Conservation (phyloP, 305 asterid species). For the Fraxinus angustifolia region DNA sequence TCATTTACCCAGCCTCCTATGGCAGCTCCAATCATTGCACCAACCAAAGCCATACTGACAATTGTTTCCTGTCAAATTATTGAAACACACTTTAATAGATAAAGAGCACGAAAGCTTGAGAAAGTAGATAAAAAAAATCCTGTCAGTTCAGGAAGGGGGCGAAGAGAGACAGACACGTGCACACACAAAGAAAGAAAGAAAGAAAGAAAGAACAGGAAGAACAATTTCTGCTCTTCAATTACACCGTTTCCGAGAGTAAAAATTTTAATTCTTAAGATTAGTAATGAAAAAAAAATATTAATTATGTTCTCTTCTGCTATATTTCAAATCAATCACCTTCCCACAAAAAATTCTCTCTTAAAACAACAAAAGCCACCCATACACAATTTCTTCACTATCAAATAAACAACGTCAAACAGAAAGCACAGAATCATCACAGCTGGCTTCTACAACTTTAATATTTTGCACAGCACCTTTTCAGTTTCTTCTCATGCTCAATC, state of each 20-base stretch:
- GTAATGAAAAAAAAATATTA: neutral
- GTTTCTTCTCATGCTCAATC: neutral
- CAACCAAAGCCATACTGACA: slow-evolving; percentile 96
- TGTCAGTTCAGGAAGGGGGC: neutral
- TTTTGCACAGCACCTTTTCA: neutral
- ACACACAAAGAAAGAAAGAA: no score
- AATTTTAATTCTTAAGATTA: neutral
- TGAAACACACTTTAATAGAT: neutral
- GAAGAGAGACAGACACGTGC: neutral
- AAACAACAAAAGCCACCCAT: neutral
- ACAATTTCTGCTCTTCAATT: neutral
- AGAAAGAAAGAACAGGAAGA: neutral
- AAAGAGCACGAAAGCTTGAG: neutral
- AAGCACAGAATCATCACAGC: neutral
- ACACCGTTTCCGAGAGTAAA: neutral
- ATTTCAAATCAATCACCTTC: slow-evolving; percentile 8
- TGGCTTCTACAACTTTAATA: neutral
- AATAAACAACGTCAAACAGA: neutral
- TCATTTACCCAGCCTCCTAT: slow-evolving; percentile 91
- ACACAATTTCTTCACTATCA: neutral
- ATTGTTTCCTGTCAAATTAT: slow-evolving; percentile 71
- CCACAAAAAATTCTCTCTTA: neutral
- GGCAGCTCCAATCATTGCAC: slow-evolving; percentile 92
- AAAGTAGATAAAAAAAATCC: neutral
- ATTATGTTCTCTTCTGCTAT: neutral